Base-by-base conservation (phyloP, 2,329 filamentous ascomycete genomes). In the Purpureocillium takamizusanense region DNA sequence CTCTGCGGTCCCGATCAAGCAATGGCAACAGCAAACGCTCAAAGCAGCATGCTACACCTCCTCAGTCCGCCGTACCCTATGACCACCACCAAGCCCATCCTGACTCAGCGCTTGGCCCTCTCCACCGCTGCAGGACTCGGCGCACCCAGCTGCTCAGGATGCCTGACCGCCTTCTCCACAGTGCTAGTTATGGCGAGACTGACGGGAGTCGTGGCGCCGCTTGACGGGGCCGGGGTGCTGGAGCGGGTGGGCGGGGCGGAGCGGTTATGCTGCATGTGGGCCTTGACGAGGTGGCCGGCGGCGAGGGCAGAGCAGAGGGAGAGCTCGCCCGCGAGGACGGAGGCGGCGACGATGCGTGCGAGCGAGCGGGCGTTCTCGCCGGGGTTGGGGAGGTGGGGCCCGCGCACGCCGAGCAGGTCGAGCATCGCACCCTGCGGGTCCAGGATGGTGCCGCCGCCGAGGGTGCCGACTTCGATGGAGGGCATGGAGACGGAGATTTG, bases 401-500 rank as follows among this genome's bases (percentile, higher is more conserved):
- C 92, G 38, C 87, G 81, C 15, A 98, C 88, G 47, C 92, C 92
- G 33, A 98, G 82, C 57, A 98, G 72, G 56, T 98, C 92, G 42
- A 98, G 84, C 89, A 97, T 97, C 44, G 90, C 87, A 42, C 81
- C 81, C 66, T 98, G 92, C 2, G 87, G 92, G 61, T 97, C 92
- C 11, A 98, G 82, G 48, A 98, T 90, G 7, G 92, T 98, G 49
- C 92, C 92, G 53, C 92, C 92, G 48, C 92, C 92, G 10, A 98
- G 85, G 3, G 92, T 98, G 56, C 92, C 92, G 37, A 97, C 92
- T 68, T 98, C 92, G 45, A 98, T 88, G 1, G 84, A 94, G 38
- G 92, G 92, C 92, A 98, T 98, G 16, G 89, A 95, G 30, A 98
- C 92, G 30, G 86, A 87, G 56, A 98, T 97, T 60, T 97, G 92